These are phyloP conservation scores for Russula compacta DNA, from an alignment of 768 basidiomycete genomes.

Conservation along the genomic window DNA sequence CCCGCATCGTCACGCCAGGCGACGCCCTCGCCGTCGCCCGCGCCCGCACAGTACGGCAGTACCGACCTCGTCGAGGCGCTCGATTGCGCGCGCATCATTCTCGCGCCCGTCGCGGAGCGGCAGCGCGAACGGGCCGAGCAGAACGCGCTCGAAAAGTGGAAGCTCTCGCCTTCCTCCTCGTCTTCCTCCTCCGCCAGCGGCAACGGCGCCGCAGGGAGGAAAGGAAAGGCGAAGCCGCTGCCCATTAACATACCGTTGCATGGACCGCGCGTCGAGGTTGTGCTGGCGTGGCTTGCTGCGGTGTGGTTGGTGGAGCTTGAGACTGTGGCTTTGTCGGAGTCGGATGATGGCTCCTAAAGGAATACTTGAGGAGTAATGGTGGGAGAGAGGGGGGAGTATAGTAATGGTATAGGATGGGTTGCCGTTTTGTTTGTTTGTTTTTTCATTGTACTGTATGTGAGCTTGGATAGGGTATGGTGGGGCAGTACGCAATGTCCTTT, in stretches of 20 bases:
- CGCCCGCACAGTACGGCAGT: constrained; percentile 10
- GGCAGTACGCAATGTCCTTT: neutral
- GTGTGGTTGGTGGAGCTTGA: constrained; percentile 74
- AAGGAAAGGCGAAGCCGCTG: constrained; percentile 43
- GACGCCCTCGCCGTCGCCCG: constrained; percentile 18
- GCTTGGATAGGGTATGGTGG: neutral
- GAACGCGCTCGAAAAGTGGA: constrained; percentile 40
- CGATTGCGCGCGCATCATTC: constrained; percentile 61
- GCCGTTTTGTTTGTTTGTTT: neutral
- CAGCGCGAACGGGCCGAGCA: constrained; percentile 52
- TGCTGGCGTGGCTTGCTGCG: constrained; percentile 78
- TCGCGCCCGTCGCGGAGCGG: constrained; percentile 58
- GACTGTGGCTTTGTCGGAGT: constrained; percentile 19
- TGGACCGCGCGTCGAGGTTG: constrained; percentile 77
- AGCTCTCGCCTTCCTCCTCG: constrained; percentile 24
- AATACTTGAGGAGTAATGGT: neutral
- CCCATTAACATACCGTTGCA: constrained; percentile 77
- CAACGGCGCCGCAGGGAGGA: constrained; percentile 25
- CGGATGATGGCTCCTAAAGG: neutral
- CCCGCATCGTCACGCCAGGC: constrained; percentile 16
- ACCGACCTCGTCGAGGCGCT: constrained; percentile 46
- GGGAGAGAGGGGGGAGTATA: too few species aligned
- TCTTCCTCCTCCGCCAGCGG: constrained; percentile 21
- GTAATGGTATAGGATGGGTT: neutral
- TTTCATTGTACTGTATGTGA: neutral